These are phyloP conservation scores for Podospora anserina DNA, from an alignment of 495 filamentous ascomycete species.

Conservation along the genomic window DNA sequence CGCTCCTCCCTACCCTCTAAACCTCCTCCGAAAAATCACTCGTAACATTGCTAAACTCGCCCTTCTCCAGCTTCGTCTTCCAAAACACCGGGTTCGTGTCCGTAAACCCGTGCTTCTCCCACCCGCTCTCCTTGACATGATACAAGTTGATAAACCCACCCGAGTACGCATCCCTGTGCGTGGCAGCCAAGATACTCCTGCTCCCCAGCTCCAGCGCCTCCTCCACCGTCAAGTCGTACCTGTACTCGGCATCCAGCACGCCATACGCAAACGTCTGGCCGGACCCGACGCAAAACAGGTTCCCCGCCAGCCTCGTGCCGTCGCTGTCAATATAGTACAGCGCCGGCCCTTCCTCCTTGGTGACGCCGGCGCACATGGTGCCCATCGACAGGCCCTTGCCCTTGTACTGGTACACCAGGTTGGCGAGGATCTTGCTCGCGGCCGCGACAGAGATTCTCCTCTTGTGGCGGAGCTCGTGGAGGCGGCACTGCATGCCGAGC, in stretches of 20 bases:
- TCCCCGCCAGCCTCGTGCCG: conserved; percentile 86
- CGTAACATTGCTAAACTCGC: conserved; percentile 96
- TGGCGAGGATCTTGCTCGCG: conserved; percentile 96
- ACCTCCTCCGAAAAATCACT: conserved; percentile 58
- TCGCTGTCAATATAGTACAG: conserved; percentile 99
- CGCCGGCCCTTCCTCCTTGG: conserved; percentile 90
- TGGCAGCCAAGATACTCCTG: conserved; percentile 91
- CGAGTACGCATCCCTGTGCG: conserved; percentile 94
- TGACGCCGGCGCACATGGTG: conserved; percentile 98
- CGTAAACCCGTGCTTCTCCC: conserved; percentile 96
- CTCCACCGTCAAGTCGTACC: conserved; percentile 78
- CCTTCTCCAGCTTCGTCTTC: conserved; percentile 97
- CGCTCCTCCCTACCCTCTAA: background rate
- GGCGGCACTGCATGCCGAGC: conserved; percentile 96
- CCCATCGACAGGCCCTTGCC: conserved; percentile 97
- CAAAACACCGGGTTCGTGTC: conserved; percentile 97
- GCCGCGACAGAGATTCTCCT: conserved; percentile 96
- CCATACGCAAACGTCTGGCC: conserved; percentile 99
- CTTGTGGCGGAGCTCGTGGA: conserved; percentile 98
- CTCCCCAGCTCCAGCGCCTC: conserved; percentile 88
- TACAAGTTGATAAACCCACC: conserved; percentile 98
- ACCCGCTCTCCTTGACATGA: conserved; percentile 96
- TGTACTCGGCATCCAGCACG: conserved; percentile 92
- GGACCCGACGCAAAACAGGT: conserved; percentile 96
- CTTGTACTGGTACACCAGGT: conserved; percentile 97